Evolutionary conservation across 2,329 filamentous ascomycete genomes (phyloP), one percentile per base, ranked within the genome.

Genomic region (Huntiella abstrusa): DNA sequence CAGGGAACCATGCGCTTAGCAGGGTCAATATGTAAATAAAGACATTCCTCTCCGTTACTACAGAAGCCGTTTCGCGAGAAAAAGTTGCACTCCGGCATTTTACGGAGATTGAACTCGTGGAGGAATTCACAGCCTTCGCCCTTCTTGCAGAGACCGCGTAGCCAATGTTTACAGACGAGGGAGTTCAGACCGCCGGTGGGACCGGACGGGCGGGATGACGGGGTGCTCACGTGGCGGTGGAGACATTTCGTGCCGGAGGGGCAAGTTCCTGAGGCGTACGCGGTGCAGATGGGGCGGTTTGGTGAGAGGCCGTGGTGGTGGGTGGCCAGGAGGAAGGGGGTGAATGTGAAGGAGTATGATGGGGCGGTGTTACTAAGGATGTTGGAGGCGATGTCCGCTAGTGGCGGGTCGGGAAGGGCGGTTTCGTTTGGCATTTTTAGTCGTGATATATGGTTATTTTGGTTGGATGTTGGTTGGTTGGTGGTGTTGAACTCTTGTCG

Each of bases 41-140:
- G 69, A 58, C 91, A 98, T 64, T 98, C 91, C 62, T 96, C 88
- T 54, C 88, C 91, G 64, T 95, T 94, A 52, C 83, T 84, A 65
- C 91, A 98, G 61, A 92, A 95, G 47, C 85, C 85, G 58, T 91
- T 93, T 51, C 86, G 75, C 49, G 86, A 79, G 64, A 88, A 96
- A 63, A 94, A 93, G 58, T 93, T 93, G 66, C 91, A 98, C 66
- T 96, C 91, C 52, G 91, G 87, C 85, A 96, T 96, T 62, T 91
- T 87, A 52, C 91, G 79, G 54, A 98, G 73, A 64, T 98, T 96
- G 69, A 95, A 98, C 64, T 96, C 91, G 70, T 98, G 91, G 42
- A 96, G 70, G 57, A 96, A 98, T 67, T 98, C 91, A 76, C 91
- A 98, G 54, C 78, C 76, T 58, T 95, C 81, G 56, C 88, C 91